Evolutionary conservation across 1,139 yeast species (phyloP).

Genomic region (Suhomyces choctaworum): DNA sequence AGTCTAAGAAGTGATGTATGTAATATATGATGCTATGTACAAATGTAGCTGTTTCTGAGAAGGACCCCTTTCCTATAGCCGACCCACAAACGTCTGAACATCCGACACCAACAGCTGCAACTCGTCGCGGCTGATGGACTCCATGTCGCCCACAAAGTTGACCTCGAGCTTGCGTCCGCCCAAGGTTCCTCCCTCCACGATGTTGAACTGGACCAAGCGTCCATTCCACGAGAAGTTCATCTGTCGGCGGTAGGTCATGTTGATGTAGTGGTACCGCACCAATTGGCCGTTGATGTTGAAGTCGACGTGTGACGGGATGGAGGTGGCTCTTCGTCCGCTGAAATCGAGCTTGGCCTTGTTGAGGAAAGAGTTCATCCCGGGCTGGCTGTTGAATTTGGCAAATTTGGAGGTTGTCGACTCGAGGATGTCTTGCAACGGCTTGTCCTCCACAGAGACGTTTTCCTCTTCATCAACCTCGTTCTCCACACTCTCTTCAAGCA

Average conservation of each 20-base stretch:
- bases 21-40: conserved; percentile 6
- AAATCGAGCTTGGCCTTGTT: conserved; percentile 40
- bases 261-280: conserved; percentile 46
- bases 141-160: conserved; percentile 41
- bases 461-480: neutral
- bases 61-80: conserved; percentile 15
- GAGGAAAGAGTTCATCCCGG: conserved; percentile 48
- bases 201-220: conserved; percentile 43
- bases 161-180: conserved; percentile 56
- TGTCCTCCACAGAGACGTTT: conserved; percentile 7
- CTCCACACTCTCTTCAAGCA: conserved; percentile 19
- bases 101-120: conserved; percentile 33
- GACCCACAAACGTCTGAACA: conserved; percentile 25
- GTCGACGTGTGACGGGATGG: conserved; percentile 39
- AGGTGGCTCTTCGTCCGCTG: conserved; percentile 34
- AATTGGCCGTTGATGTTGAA: conserved; percentile 36
- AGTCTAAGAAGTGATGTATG: conserved; percentile 35
- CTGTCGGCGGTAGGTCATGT: conserved; percentile 44
- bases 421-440: conserved; percentile 20
- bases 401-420: conserved; percentile 35
- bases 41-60: neutral
- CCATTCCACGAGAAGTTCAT: conserved; percentile 39
- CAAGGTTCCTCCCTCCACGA: conserved; percentile 57
- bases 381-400: conserved; percentile 39
- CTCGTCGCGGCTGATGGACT: conserved; percentile 22